Evolutionary conservation across 768 basidiomycete species (phyloP).

Genomic region (Amanita rubescens): DNA sequence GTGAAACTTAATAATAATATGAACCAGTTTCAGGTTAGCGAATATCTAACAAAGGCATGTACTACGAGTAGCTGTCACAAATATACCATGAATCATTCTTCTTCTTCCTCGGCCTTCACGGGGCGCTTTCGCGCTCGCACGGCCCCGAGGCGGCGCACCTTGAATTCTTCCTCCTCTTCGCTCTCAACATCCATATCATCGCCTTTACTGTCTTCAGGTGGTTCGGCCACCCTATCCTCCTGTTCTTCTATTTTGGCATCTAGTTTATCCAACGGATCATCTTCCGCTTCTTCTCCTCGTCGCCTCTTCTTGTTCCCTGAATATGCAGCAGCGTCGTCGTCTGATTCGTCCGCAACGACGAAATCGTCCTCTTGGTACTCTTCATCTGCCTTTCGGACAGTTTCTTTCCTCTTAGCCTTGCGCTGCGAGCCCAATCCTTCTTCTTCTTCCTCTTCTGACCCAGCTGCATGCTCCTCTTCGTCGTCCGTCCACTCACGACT

Average conservation of each 20-base stretch:
- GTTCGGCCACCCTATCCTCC: slow-evolving; percentile 26
- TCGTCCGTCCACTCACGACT: slow-evolving; percentile 56
- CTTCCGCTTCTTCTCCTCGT: slow-evolving; percentile 29
- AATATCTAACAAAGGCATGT: neutral
- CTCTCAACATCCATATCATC: slow-evolving; percentile 21
- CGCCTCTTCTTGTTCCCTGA: slow-evolving; percentile 28
- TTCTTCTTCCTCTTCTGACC: slow-evolving; percentile 56
- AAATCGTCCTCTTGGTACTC: slow-evolving; percentile 85
- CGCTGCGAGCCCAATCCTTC: slow-evolving; percentile 31
- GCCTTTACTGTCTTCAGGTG: slow-evolving; percentile 25
- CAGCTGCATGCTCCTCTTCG: slow-evolving; percentile 47
- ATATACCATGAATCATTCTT: slow-evolving; percentile 25
- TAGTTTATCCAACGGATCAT: slow-evolving; percentile 61
- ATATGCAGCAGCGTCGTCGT: slow-evolving; percentile 49
- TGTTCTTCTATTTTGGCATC: slow-evolving; percentile 60
- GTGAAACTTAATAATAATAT: neutral
- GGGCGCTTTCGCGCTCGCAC: slow-evolving; percentile 49
- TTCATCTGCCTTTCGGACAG: slow-evolving; percentile 48
- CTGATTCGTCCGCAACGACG: slow-evolving; percentile 69
- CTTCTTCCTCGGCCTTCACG: slow-evolving; percentile 57
- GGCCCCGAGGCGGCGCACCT: slow-evolving; percentile 49
- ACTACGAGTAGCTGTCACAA: neutral
- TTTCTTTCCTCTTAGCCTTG: slow-evolving; percentile 42
- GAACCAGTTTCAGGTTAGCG: neutral
- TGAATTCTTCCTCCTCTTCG: slow-evolving; percentile 58